Evolutionary conservation across 805 yeast species (phyloP).

Genomic region (Tetrapisispora iriomotensis): DNA sequence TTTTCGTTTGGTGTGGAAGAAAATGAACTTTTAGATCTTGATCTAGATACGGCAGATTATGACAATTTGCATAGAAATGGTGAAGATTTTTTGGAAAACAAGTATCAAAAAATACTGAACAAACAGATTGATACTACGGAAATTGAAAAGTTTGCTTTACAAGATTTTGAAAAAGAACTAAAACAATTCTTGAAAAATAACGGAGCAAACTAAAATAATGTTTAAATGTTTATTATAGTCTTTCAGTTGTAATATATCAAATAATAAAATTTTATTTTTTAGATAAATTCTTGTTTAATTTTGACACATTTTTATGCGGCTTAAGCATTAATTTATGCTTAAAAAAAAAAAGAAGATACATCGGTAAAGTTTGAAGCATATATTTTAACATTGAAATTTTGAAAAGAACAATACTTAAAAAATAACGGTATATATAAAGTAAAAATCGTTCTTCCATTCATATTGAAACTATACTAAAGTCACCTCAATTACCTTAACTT

Average conservation of each 20-base stretch:
- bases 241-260: neutral
- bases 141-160: constrained; percentile 16
- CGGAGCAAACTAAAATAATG: neutral
- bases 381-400: too few relatives aligned
- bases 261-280: neutral
- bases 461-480: too few relatives aligned
- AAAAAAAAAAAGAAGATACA: too few relatives aligned
- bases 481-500: too few relatives aligned
- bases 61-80: constrained; percentile 13
- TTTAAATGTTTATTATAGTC: neutral
- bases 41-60: constrained; percentile 25
- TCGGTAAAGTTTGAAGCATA: too few relatives aligned
- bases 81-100: constrained; percentile 22
- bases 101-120: constrained; percentile 22
- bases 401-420: too few relatives aligned
- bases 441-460: too few relatives aligned
- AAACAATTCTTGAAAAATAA: constrained; percentile 1
- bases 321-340: too few relatives aligned
- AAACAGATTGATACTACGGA: constrained; percentile 15
- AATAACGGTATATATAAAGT: too few relatives aligned
- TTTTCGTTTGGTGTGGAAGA: constrained; percentile 42
- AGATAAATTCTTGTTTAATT: too few relatives aligned
- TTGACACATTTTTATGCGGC: too few relatives aligned
- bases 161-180: constrained; percentile 3
- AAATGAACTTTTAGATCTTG: constrained; percentile 38